Evolutionary conservation across 2,329 filamentous ascomycete species (phyloP), one percentile per base, ranked within the genome.

Genomic region (Neonectria magnoliae): DNA sequence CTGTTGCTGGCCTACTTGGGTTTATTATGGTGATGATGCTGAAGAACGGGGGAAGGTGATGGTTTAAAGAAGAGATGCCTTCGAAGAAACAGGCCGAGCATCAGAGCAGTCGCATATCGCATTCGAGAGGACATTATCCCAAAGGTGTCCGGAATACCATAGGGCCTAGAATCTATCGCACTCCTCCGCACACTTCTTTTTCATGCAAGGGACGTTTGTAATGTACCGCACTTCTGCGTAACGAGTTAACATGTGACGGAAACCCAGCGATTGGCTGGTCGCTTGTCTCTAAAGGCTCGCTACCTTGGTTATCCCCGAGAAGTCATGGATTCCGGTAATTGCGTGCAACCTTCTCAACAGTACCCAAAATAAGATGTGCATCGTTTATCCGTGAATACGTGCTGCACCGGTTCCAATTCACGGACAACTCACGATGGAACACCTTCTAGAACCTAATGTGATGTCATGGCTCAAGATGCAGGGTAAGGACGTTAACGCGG

Each of bases 121-220:
- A 25, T 25, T 25, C 25, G 25, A 6, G 25, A 5, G 25, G 25
- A 25, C 25, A 25, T 25, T 25, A 25, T 25, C 6, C 25, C 6
- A 5, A 5, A 25, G 1, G 1, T 25, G 25, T 5, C 25, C 25
- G 25, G 6, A 25, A 5, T 25, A 25, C 25, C 25, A 25, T 25
- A 25, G 25, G 25, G 25, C 25, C 5, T 25, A 25, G 25, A 25
- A 25, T 25, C 5, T 5, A 25, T 25, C 25, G 25, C 25, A 25
- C 1, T 25, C 25, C 25, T 25, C 25, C 25, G 5, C 25, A 5
- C 25, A 25, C 25, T 1, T 25, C 25, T 25, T 25, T 25, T 42
- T 62, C 22, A 58, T 62, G 60, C 48, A 42, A 11, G 38, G 31
- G n/a, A 31, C 31, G 27, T 48, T 22, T 18, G 14, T 18, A 10